Evolutionary conservation across 2,329 filamentous ascomycete species (phyloP).

Genomic region (Pseudogymnoascus sp.): DNA sequence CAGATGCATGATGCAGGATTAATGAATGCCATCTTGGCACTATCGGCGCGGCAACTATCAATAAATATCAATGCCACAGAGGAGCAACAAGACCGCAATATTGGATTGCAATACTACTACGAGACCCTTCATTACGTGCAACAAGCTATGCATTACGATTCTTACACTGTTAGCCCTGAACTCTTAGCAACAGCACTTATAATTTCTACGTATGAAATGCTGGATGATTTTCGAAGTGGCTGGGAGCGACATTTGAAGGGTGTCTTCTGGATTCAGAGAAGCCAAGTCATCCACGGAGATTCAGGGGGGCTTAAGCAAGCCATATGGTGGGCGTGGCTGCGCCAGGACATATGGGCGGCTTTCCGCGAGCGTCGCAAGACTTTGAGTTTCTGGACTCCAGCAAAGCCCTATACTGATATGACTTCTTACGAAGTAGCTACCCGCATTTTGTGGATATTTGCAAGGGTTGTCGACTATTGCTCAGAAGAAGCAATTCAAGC

Average conservation of each 20-base stretch:
- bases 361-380: conserved; percentile 48
- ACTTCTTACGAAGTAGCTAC: conserved; percentile 45
- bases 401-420: conserved; percentile 39
- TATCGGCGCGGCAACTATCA: conserved; percentile 44
- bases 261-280: conserved; percentile 58
- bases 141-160: conserved; percentile 47
- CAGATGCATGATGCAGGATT: conserved; percentile 45
- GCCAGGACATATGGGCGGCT: conserved; percentile 58
- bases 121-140: conserved; percentile 54
- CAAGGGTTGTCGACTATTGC: conserved; percentile 49
- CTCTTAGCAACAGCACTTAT: conserved; percentile 50
- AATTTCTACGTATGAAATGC: conserved; percentile 58
- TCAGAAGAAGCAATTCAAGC: conserved; percentile 41
- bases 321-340: conserved; percentile 58
- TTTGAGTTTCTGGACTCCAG: conserved; percentile 50
- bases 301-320: conserved; percentile 47
- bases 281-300: conserved; percentile 51
- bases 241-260: conserved; percentile 57
- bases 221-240: conserved; percentile 44
- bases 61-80: conserved; percentile 27
- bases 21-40: conserved; percentile 48
- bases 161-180: conserved; percentile 49
- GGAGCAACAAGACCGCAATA: conserved; percentile 29
- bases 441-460: conserved; percentile 45
- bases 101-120: conserved; percentile 48